These are phyloP conservation scores for Eimeria tenella DNA, from an alignment of 169 alveolate genomes.

Conservation along the genomic window DNA sequence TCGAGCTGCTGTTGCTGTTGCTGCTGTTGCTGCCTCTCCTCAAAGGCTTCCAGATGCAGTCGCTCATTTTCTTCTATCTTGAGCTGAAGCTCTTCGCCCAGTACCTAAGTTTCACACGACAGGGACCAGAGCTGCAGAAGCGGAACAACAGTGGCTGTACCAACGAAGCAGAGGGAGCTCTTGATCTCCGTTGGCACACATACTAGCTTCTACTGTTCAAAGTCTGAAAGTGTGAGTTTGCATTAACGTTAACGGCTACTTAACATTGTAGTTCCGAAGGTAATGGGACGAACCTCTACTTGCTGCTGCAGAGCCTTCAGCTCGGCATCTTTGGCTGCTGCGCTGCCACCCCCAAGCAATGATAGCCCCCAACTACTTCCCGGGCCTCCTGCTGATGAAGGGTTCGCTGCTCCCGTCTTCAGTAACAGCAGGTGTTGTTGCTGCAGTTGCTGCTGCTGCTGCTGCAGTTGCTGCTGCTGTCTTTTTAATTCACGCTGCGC, in stretches of 20 bases:
- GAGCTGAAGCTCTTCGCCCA: conserved; percentile 59
- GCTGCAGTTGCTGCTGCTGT: conserved; percentile 63
- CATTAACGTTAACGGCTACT: not conserved
- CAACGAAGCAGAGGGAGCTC: not conserved
- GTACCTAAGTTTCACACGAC: not conserved
- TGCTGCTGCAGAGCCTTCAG: conserved; percentile 64
- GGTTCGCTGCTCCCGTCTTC: conserved; percentile 32
- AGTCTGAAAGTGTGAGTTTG: too few species aligned
- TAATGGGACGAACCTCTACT: not conserved
- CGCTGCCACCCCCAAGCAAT: conserved; percentile 49
- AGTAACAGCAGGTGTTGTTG: conserved; percentile 50
- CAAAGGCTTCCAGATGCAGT: conserved; percentile 45
- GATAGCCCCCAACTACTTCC: conserved; percentile 70
- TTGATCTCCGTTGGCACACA: not conserved
- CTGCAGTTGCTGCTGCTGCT: conserved; percentile 63
- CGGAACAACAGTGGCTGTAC: not conserved
- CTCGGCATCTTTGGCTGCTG: conserved; percentile 63
- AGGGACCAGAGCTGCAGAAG: not conserved
- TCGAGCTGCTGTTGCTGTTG: conserved; percentile 55
- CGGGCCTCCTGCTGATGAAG: conserved; percentile 24
- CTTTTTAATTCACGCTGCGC: conserved; percentile 41
- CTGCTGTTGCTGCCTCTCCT: conserved; percentile 68
- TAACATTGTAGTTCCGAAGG: not conserved
- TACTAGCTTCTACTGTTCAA: not conserved
- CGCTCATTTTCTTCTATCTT: conserved; percentile 62